Evolutionary conservation across 1,284 basidiomycete genomes (phyloP), one percentile per base, ranked within the genome.

Genomic region (Melampsora occidentalis): DNA sequence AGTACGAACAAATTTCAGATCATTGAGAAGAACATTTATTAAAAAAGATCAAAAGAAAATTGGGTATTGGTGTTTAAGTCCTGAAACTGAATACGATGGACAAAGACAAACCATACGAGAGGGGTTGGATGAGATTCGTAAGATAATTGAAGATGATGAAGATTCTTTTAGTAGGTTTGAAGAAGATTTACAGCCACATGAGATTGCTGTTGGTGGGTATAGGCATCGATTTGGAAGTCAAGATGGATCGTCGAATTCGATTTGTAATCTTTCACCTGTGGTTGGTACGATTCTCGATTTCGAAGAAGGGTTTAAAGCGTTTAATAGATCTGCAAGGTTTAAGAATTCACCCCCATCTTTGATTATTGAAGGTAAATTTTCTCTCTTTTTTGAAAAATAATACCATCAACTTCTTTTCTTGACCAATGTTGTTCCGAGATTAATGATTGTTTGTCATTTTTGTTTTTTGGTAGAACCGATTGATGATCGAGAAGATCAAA

Each of bases 21-120:
- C 65, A 57, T 63, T 75, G n/a, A 67, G 66, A 25, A 39, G 65
- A 12, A 63, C 57, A 4, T 68, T 75, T 31, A 66, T 75, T 18
- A 68, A 75, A 61, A 75, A 68, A 75, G 72, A 75, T 49, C 22
- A 63, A 48, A 75, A 75, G 53, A 53, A 25, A 20, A 75, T 75
- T 57, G 28, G 65, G 57, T 75, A 75, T 61, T 75, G 72, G 72
- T 51, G 66, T 66, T 63, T 75, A 16, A 62, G 62, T 46, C 72
- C 72, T n/a, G 65, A 63, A 42, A 63, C 57, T 28, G 57, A 63
- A 18, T 75, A 57, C 35, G 72, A 75, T 31, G 72, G 72, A 57
- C 20, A 57, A 57, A 57, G 53, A 22, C 53, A 57, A 57, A 57
- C 53, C 3, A 57, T 57, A 10, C n/a, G 53, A 57, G 53, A 57